A percentile compares a stretch with the other conserved stretches of the same genome.
Conservation (phyloP, 2,329 filamentous ascomycete genomes). For the Aphanocladium album region DNA sequence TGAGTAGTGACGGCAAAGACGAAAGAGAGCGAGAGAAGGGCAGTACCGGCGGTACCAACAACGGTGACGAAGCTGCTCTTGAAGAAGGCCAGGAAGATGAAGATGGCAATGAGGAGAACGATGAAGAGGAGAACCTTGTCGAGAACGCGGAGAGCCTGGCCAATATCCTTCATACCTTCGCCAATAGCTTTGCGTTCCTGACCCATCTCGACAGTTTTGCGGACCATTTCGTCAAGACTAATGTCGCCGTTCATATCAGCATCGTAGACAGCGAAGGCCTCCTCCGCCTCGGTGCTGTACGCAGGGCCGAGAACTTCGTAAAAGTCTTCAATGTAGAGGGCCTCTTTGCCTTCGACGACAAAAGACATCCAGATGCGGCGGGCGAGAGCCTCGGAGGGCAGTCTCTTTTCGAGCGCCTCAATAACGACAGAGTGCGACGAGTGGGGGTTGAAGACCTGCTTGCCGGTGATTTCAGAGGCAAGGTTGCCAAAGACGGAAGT, state of each 20-base stretch:
- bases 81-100: slow-evolving; percentile 87
- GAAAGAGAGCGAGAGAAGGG: slow-evolving; percentile 92
- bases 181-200: slow-evolving; percentile 83
- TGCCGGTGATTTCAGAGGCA: slow-evolving; percentile 90
- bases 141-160: slow-evolving; percentile 86
- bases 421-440: slow-evolving; percentile 86
- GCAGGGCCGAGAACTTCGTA: slow-evolving; percentile 77
- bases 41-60: slow-evolving; percentile 83
- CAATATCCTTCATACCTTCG: slow-evolving; percentile 95
- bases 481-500: slow-evolving; percentile 91
- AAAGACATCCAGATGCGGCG: slow-evolving; percentile 97
- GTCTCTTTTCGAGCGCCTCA: slow-evolving; percentile 78
- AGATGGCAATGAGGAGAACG: slow-evolving; percentile 72
- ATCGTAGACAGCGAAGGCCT: slow-evolving; percentile 77
- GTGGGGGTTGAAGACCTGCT: slow-evolving; percentile 89
- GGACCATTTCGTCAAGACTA: slow-evolving; percentile 89
- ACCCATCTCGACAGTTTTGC: slow-evolving; percentile 78
- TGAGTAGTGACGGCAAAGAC: slow-evolving; percentile 89
- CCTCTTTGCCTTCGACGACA: slow-evolving; percentile 81
- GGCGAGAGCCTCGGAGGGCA: slow-evolving; percentile 86
- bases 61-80: slow-evolving; percentile 80
- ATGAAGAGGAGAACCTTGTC: slow-evolving; percentile 81
- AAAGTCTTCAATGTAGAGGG: slow-evolving; percentile 75
- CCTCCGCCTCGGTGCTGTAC: slow-evolving; percentile 73
- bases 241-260: slow-evolving; percentile 90